Evolutionary conservation across 1,139 yeast genomes (phyloP), one percentile per base, ranked within the genome.

Genomic region (Candida tunisiensis): DNA sequence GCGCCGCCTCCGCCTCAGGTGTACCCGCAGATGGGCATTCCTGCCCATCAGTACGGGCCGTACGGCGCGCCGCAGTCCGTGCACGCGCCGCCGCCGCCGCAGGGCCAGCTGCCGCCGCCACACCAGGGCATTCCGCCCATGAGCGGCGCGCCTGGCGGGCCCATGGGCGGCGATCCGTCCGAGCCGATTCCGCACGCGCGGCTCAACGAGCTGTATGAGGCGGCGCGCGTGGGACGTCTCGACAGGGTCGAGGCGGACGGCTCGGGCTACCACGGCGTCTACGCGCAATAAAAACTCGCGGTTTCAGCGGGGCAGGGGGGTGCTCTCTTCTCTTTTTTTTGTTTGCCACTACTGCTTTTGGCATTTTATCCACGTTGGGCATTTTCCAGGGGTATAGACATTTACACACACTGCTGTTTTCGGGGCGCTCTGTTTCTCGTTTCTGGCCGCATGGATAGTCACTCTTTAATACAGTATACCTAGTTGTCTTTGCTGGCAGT

Each of bases 151-250:
- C 27, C 40, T 4, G 35, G 25, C n/a, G 25, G 29, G 2, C 42
- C 37, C 3, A 36, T 40, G 7, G 45, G 47, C 7, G 46, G 39
- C 28, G 57, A 53, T 24, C 50, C 56, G 13, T 35, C 42, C 24
- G 57, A 52, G 32, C 55, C 58, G 6, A 48, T 51, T 13, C 54
- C 57, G 12, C 54, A 53, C 18, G 55, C 55, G 14, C 38, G 65
- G 31, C 57, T 69, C 39, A 61, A 61, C 34, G 63, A 61, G 40
- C 43, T 60, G 26, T 60, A 60, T 35, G 38, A 57, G 23, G 65
- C 65, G 25, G 63, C 65, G 8, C 52, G 62, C 27, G 65, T 61
- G 33, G 66, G 65, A 7, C 56, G 65, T 28, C 40, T 60, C 23
- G 66, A 61, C 38, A 44, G 65, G n/a, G 48, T 61, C 36, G 66